Conservation (phyloP, 139 green algal species). For the Chlamydomonas urium region DNA sequence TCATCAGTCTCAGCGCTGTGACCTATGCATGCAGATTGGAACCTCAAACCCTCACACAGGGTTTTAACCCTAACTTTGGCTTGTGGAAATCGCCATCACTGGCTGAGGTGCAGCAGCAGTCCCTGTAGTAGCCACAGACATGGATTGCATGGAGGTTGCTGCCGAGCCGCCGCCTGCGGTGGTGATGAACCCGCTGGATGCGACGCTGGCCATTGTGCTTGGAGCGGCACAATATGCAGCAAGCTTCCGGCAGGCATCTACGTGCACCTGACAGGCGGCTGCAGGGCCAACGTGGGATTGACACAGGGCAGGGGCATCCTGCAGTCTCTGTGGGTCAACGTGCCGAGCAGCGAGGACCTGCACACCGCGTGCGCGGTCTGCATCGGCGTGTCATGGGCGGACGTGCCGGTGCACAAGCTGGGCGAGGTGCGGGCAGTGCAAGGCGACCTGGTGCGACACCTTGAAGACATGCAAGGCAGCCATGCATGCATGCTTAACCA, state of each 20-base stretch:
- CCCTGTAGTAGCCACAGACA: no score
- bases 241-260: neutral
- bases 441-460: no score
- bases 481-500: no score
- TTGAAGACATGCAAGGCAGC: no score
- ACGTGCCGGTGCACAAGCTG: conserved; percentile 21
- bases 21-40: no score
- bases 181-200: conserved; percentile 14
- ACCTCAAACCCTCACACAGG: no score
- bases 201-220: neutral
- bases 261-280: neutral
- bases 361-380: conserved; percentile 11
- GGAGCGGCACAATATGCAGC: neutral
- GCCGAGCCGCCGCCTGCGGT: no score
- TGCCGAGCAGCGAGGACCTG: conserved; percentile 11
- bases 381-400: conserved; percentile 18
- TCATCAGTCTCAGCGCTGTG: no score
- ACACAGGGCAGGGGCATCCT: conserved; percentile 1
- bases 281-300: conserved; percentile 1
- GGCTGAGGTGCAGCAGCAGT: no score
- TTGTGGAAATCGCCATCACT: no score
- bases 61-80: no score
- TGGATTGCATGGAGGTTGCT: no score
- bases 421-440: conserved; percentile 24
- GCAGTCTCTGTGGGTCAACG: conserved; percentile 5